Percentiles rank a stretch among this genome's conserved stretches.
These are phyloP conservation scores for Penstemon eatonii DNA, from an alignment of 257 asterid species.

Conservation along the genomic window DNA sequence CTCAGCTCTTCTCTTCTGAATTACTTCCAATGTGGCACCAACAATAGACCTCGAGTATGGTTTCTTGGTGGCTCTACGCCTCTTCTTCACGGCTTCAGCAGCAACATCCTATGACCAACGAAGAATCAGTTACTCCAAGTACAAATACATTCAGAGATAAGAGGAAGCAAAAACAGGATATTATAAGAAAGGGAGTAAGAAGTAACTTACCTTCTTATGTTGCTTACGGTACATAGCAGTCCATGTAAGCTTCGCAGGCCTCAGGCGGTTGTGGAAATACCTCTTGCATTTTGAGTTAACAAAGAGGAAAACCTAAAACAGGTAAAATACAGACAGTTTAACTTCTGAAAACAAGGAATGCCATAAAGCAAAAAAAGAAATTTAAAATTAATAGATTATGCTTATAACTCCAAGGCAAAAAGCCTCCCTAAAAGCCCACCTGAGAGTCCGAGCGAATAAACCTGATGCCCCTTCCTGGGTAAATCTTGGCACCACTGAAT, in stretches of 20 bases:
- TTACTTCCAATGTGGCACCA: conserved; percentile 65
- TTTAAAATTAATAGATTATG: not conserved
- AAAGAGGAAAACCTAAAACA: conserved; percentile 51
- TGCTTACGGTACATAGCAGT: conserved; percentile 65
- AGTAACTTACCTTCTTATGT: conserved; percentile 49
- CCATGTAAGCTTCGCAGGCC: conserved; percentile 65
- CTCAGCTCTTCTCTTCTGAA: conserved; percentile 59
- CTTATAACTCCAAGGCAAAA: no score
- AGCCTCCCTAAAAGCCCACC: conserved; percentile 29
- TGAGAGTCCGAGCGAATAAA: conserved; percentile 74
- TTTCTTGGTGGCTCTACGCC: conserved; percentile 60
- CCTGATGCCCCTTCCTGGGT: conserved; percentile 81
- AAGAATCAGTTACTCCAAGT: not conserved
- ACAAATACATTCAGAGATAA: no score
- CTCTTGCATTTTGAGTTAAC: conserved; percentile 63
- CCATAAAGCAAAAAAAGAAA: not conserved
- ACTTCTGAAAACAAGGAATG: not conserved
- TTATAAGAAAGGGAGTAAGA: not conserved
- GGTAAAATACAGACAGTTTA: not conserved
- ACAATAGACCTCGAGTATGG: conserved; percentile 73
- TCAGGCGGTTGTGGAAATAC: conserved; percentile 56
- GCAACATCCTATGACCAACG: conserved; percentile 42
- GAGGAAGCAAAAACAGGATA: not conserved
- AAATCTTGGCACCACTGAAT: conserved; percentile 79
- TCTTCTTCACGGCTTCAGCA: conserved; percentile 54